A percentile compares a stretch with the other conserved stretches of the same genome.
Evolutionary conservation across 2,329 filamentous ascomycete species (phyloP).

Genomic region (Colletotrichum sp.): DNA sequence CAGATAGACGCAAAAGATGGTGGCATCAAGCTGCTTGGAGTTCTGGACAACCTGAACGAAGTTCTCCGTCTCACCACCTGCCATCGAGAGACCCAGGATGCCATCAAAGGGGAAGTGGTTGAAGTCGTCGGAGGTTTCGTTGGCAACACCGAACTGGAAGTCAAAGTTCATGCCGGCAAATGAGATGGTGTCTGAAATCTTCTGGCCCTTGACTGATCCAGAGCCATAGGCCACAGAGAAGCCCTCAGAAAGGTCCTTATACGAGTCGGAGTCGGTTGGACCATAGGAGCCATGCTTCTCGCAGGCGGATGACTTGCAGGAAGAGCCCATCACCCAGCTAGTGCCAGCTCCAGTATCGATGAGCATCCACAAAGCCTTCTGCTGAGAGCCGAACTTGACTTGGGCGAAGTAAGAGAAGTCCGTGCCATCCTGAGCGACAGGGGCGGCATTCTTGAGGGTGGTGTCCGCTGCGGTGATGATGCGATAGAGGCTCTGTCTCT

Average conservation of each 20-base stretch:
- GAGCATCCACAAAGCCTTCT: slow-evolving; percentile 63
- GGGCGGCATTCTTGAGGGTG: slow-evolving; percentile 51
- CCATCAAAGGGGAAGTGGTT: slow-evolving; percentile 83
- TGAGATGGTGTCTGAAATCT: slow-evolving; percentile 70
- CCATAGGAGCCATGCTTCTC: slow-evolving; percentile 74
- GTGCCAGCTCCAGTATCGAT: slow-evolving; percentile 73
- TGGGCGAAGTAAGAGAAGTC: slow-evolving; percentile 71
- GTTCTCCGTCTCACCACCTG: slow-evolving; percentile 63
- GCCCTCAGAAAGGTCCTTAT: slow-evolving; percentile 52
- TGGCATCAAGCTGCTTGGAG: slow-evolving; percentile 61
- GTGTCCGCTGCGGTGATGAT: slow-evolving; percentile 52
- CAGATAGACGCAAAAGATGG: slow-evolving; percentile 75
- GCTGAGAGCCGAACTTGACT: slow-evolving; percentile 59
- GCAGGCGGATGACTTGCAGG: slow-evolving; percentile 72
- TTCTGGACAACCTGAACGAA: slow-evolving; percentile 68
- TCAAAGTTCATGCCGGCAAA: slow-evolving; percentile 69
- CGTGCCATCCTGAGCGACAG: slow-evolving; percentile 67
- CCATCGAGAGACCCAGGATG: slow-evolving; percentile 79
- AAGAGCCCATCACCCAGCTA: slow-evolving; percentile 82
- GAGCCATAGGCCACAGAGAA: slow-evolving; percentile 80
- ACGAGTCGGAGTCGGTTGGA: slow-evolving; percentile 66
- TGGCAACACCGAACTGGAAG: slow-evolving; percentile 76
- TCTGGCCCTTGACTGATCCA: slow-evolving; percentile 71
- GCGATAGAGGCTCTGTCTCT: slow-evolving; percentile 51
- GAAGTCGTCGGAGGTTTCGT: slow-evolving; percentile 76